Conservation (phyloP, 352 stramenopile genomes). For the Phytophthora sojae region DNA sequence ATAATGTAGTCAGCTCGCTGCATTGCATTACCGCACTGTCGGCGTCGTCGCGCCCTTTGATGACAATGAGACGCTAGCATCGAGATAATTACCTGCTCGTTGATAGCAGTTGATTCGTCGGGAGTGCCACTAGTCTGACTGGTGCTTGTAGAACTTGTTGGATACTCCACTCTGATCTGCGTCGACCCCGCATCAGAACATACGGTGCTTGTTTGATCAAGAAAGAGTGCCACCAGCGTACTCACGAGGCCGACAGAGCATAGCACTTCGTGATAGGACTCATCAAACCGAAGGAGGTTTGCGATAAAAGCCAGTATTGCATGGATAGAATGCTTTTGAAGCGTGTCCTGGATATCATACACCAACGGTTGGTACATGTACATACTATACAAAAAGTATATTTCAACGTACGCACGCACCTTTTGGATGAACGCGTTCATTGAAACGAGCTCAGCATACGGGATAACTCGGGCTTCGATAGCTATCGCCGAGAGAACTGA, state of each 20-base stretch:
- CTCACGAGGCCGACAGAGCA: constrained; percentile 46
- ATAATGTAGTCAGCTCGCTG: constrained; percentile 42
- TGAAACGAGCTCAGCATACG: constrained; percentile 52
- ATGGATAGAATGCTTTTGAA: constrained; percentile 34
- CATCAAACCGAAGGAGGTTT: constrained; percentile 59
- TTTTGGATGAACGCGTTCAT: constrained; percentile 47
- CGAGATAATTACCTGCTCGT: constrained; percentile 46
- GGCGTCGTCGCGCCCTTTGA: constrained; percentile 37
- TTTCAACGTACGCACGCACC: constrained; percentile 12
- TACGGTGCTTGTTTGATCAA: constrained; percentile 42
- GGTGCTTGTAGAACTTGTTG: constrained; percentile 50
- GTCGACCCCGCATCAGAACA: constrained; percentile 37
- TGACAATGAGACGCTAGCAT: constrained; percentile 65
- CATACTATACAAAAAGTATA: not conserved
- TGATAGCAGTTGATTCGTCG: constrained; percentile 30
- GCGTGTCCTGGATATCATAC: constrained; percentile 22
- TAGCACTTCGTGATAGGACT: constrained; percentile 52
- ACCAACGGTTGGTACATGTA: constrained; percentile 16
- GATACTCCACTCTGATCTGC: constrained; percentile 61
- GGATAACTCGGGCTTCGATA: constrained; percentile 67
- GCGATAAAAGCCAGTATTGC: constrained; percentile 48
- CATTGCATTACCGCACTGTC: constrained; percentile 14
- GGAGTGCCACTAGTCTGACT: constrained; percentile 25
- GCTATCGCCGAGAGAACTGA: constrained; percentile 65
- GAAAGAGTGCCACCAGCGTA: constrained; percentile 51